Percentiles rank a stretch among this genome's conserved stretches.
phyloP scores from a whole-genome alignment of 371 early-diverging fungal genomes.

The Mucor plumbeus region DNA sequence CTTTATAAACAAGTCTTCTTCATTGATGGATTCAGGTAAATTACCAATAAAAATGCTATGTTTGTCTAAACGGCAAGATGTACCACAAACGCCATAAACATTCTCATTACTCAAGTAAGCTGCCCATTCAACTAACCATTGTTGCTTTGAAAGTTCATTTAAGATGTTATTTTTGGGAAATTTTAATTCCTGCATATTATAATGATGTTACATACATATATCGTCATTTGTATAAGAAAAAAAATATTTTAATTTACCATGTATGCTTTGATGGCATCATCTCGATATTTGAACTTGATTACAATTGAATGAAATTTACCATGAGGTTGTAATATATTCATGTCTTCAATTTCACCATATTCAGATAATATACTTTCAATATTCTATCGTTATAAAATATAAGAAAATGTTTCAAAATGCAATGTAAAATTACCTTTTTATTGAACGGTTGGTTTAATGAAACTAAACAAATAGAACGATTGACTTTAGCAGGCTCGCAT shows the following conservation, averaged over 20 bases:
- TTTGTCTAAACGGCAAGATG: constrained; percentile 45
- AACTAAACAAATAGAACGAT: constrained; percentile 76
- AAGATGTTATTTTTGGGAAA: not conserved
- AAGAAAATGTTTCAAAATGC: too few species aligned
- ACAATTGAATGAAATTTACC: constrained; percentile 64
- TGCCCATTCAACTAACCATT: constrained; percentile 78
- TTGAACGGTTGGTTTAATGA: constrained; percentile 48
- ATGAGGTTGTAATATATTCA: constrained; percentile 58
- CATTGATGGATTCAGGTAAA: constrained; percentile 58
- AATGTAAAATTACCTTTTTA: constrained; percentile 38
- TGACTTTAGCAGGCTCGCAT: constrained; percentile 85
- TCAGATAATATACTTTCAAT: constrained; percentile 5
- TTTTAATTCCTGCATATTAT: constrained; percentile 12
- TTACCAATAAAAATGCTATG: constrained; percentile 74
- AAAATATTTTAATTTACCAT: constrained; percentile 59
- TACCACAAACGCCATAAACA: constrained; percentile 3
- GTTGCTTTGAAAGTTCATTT: not conserved
- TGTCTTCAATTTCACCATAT: constrained; percentile 77
- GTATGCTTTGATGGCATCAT: constrained; percentile 83
- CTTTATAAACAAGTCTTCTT: constrained; percentile 47
- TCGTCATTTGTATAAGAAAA: not conserved
- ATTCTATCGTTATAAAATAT: not conserved
- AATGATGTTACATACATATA: not conserved
- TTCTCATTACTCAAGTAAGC: constrained; percentile 47
- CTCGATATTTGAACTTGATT: constrained; percentile 76